phyloP scores from a whole-genome alignment of 805 yeast genomes.

The Priceomyces castillae region DNA sequence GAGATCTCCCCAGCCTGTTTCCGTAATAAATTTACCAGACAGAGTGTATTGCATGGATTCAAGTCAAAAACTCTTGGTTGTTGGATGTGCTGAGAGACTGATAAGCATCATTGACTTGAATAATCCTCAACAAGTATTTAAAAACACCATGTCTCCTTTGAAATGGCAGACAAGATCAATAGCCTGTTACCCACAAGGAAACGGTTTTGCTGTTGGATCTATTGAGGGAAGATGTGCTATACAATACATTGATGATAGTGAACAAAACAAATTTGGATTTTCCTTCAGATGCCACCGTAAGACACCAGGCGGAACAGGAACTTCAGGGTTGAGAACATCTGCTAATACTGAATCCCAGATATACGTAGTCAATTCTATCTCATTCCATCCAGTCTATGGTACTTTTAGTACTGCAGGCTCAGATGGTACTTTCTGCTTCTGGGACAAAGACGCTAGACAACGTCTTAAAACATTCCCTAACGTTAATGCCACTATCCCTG shows the following conservation, averaged over 20 bases:
- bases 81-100: constrained; percentile 92
- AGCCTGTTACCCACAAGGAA: constrained; percentile 84
- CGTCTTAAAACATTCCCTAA: constrained; percentile 79
- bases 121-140: constrained; percentile 79
- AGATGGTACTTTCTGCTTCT: constrained; percentile 89
- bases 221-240: constrained; percentile 95
- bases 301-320: constrained; percentile 37
- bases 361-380: constrained; percentile 75
- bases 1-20: constrained; percentile 77
- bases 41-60: constrained; percentile 88
- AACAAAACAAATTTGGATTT: constrained; percentile 70
- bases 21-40: constrained; percentile 82
- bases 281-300: constrained; percentile 95
- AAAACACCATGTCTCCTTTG: constrained; percentile 69
- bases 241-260: constrained; percentile 82
- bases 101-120: constrained; percentile 73
- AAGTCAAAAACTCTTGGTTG: constrained; percentile 76
- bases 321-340: constrained; percentile 25
- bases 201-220: constrained; percentile 90
- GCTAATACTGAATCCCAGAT: constrained; percentile 54
- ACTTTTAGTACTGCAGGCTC: constrained; percentile 93
- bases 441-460: constrained; percentile 94
- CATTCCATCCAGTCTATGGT: constrained; percentile 86
- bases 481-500: constrained; percentile 65
- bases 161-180: constrained; percentile 86